Evolutionary conservation across 495 filamentous ascomycete species (phyloP).

Genomic region (Neurospora sp.): DNA sequence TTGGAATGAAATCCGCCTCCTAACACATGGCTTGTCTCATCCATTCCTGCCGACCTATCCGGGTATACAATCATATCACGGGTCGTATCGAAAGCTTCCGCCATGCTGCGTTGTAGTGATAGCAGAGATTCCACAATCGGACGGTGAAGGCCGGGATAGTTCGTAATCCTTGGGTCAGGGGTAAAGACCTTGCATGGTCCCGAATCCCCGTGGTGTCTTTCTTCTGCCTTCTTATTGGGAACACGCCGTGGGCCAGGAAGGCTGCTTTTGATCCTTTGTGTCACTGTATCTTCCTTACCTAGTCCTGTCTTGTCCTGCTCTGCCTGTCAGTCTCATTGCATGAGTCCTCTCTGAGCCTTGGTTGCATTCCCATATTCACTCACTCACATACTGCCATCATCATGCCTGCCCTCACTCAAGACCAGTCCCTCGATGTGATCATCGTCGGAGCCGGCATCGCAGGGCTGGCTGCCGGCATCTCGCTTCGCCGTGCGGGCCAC

Average conservation of each 20-base stretch:
- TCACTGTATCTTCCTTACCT: not conserved
- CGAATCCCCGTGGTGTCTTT: not conserved
- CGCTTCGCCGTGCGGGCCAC: constrained; percentile 39
- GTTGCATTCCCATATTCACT: not conserved
- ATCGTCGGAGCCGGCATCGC: constrained; percentile 45
- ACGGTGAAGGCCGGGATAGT: not conserved
- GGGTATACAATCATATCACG: not conserved
- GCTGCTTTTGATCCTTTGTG: not conserved
- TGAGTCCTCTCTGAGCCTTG: not conserved
- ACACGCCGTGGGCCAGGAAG: not conserved
- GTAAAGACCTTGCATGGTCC: not conserved
- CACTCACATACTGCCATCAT: not conserved
- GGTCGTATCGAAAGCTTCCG: not conserved
- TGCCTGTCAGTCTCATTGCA: not conserved
- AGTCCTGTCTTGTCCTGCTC: not conserved
- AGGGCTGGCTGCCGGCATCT: constrained; percentile 41
- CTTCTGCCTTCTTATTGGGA: not conserved
- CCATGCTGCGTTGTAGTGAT: not conserved
- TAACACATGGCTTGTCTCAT: not conserved
- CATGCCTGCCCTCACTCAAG: not conserved
- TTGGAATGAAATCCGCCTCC: not conserved
- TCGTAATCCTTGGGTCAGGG: not conserved
- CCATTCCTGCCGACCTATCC: not conserved
- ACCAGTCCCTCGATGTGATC: constrained; percentile 27
- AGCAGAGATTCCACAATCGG: not conserved